These are phyloP conservation scores for Venturia effusa DNA, from an alignment of 2,329 filamentous ascomycete species.

Conservation along the genomic window DNA sequence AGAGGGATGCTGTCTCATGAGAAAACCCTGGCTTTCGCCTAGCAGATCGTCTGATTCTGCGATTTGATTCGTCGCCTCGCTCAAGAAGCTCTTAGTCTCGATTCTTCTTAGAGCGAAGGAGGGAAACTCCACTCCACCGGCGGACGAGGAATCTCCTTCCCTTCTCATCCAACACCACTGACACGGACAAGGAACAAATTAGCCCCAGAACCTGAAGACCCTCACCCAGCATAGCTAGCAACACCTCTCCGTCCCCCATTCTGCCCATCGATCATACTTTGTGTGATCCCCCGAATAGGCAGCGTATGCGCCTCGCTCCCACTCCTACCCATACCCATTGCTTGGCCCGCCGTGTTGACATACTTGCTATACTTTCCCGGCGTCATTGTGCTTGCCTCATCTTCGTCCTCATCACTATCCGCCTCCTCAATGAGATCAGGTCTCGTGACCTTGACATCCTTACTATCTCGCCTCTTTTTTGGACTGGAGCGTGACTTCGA, in stretches of 20 bases:
- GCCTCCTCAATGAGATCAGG: conserved; percentile 15
- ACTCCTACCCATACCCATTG: conserved; percentile 18
- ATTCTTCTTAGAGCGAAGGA: no score
- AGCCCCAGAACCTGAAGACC: no score
- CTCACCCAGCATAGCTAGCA: conserved; percentile 7
- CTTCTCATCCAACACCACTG: no score
- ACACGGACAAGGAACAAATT: no score
- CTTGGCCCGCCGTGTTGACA: not conserved
- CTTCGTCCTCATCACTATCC: conserved; percentile 13
- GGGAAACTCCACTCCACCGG: no score
- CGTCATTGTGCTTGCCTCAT: conserved; percentile 17
- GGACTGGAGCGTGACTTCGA: conserved; percentile 8
- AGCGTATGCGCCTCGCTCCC: conserved; percentile 23
- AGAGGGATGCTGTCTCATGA: no score
- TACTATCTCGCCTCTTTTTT: not conserved
- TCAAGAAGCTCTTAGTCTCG: no score
- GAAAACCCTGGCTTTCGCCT: no score
- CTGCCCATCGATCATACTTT: conserved; percentile 25
- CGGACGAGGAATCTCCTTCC: no score
- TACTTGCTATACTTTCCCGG: conserved; percentile 13
- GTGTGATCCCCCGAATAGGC: conserved; percentile 26
- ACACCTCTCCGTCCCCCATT: conserved; percentile 19
- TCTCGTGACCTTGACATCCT: not conserved
- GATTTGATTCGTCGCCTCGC: no score
- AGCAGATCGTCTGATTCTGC: no score